Percentiles rank a stretch among this genome's conserved stretches.
phyloP scores from a whole-genome alignment of 352 stramenopile species.

The Phytopythium ostracodes region DNA sequence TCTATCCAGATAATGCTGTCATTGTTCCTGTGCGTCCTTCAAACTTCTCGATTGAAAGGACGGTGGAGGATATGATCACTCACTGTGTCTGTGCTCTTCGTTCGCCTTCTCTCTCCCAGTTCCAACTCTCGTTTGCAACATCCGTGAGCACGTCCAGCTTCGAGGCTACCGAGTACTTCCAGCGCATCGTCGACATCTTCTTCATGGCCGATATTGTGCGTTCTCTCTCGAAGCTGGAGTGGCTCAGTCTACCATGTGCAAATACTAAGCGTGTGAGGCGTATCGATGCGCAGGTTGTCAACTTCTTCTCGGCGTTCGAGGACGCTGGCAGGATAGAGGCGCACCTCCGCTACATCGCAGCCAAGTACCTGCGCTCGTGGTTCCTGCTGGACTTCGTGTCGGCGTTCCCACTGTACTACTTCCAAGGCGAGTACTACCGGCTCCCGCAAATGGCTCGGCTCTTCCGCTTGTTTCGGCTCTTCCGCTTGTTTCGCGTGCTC shows the following conservation, averaged over 20 bases:
- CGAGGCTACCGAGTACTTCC: constrained; percentile 34
- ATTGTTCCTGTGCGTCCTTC: constrained; percentile 60
- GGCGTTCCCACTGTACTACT: constrained; percentile 66
- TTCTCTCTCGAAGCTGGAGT: background rate
- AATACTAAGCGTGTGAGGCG: background rate
- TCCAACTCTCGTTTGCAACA: constrained; percentile 59
- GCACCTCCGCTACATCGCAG: constrained; percentile 34
- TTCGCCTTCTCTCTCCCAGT: constrained; percentile 25
- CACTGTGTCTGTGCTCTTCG: background rate
- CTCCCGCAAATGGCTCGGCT: constrained; percentile 56
- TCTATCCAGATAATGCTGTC: constrained; percentile 58
- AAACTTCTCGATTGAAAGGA: background rate
- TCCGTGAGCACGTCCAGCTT: constrained; percentile 15
- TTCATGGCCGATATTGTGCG: constrained; percentile 74
- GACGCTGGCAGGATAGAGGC: constrained; percentile 53
- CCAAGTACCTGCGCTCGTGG: constrained; percentile 65
- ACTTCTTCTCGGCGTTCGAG: constrained; percentile 72
- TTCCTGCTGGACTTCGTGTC: constrained; percentile 75
- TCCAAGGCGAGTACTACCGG: constrained; percentile 54
- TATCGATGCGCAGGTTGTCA: constrained; percentile 33
- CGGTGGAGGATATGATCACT: background rate
- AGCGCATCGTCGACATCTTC: constrained; percentile 59
- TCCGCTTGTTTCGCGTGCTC: constrained; percentile 64
- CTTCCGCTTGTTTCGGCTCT: constrained; percentile 60
- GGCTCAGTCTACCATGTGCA: background rate